Percentiles rank a stretch among this genome's conserved stretches.
Conservation (phyloP, 306 rosid genomes). For the Macrotyloma uniflorum region DNA sequence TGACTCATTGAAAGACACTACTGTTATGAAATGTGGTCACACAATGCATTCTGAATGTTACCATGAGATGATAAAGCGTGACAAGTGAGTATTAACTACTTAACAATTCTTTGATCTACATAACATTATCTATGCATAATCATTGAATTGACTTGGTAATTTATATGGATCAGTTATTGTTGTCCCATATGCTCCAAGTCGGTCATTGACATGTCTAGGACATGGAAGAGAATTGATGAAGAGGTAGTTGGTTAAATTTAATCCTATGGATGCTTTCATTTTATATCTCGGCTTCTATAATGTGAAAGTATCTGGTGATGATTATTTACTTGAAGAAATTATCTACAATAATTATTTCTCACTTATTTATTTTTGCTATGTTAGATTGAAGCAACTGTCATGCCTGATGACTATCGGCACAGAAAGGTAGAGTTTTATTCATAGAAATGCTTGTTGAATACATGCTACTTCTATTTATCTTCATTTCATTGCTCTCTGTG, state of each 20-base stretch:
- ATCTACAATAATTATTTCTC: slow-evolving; percentile 27
- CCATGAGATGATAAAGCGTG: slow-evolving; percentile 73
- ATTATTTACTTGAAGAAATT: slow-evolving; percentile 19
- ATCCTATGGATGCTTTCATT: slow-evolving; percentile 8
- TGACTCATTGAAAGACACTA: slow-evolving; percentile 76
- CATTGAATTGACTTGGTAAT: slow-evolving; percentile 26
- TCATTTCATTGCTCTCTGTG: not conserved
- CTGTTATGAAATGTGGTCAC: slow-evolving; percentile 96
- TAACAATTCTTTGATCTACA: not conserved
- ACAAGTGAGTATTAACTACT: slow-evolving; percentile 60
- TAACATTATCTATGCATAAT: slow-evolving; percentile 4
- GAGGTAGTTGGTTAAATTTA: slow-evolving; percentile 64
- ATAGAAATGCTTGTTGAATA: slow-evolving; percentile 22
- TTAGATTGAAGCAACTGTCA: slow-evolving; percentile 82
- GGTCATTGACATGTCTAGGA: slow-evolving; percentile 77
- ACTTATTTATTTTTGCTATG: slow-evolving; percentile 33
- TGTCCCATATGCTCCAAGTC: slow-evolving; percentile 96
- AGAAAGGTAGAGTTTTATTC: slow-evolving; percentile 64
- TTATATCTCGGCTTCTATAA: slow-evolving; percentile 14
- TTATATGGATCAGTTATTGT: slow-evolving; percentile 59
- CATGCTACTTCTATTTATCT: slow-evolving; percentile 7
- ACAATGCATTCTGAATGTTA: slow-evolving; percentile 91
- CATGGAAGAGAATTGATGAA: slow-evolving; percentile 90
- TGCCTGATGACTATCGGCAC: slow-evolving; percentile 83
- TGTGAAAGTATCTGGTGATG: not conserved